Evolutionary conservation across 148 eudicot species (phyloP).

Genomic region (Cornus florida): DNA sequence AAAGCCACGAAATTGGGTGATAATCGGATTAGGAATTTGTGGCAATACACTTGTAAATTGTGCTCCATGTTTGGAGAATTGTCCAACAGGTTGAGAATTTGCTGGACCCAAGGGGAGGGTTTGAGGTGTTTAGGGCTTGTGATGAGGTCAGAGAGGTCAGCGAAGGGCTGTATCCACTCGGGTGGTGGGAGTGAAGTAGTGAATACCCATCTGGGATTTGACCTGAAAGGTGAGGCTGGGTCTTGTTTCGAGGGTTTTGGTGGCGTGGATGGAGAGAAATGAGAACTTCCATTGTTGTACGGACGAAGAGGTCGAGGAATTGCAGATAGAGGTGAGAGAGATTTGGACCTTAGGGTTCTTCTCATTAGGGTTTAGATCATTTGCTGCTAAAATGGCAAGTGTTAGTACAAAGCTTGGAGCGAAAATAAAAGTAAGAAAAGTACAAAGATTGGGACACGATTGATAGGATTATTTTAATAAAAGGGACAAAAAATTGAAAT

Average conservation of each 20-base stretch:
- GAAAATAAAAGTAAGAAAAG: too few species aligned
- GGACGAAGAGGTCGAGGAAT: constrained; percentile 15
- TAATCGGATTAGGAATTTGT: constrained; percentile 61
- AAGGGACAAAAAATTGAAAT: too few species aligned
- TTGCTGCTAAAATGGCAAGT: too few species aligned
- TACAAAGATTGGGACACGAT: too few species aligned
- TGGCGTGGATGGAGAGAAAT: constrained; percentile 17
- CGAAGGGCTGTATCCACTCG: constrained; percentile 89
- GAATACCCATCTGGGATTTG: constrained; percentile 21
- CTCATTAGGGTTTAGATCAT: constrained; percentile 33
- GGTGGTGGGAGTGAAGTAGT: constrained; percentile 63
- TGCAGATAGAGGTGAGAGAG: constrained; percentile 18
- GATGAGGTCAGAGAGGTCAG: constrained; percentile 69
- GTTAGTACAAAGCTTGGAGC: too few species aligned
- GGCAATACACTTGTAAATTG: constrained; percentile 53
- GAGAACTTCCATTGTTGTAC: constrained; percentile 31
- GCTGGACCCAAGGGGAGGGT: constrained; percentile 77
- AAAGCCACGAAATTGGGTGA: constrained; percentile 73
- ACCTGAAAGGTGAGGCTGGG: constrained; percentile 15
- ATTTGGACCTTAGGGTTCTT: constrained; percentile 30
- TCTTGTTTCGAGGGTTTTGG: constrained; percentile 9
- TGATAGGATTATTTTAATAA: too few species aligned
- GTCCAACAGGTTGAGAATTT: constrained; percentile 54
- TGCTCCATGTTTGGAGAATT: constrained; percentile 56
- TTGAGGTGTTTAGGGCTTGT: constrained; percentile 43